Conservation (phyloP, 148 eudicot genomes). For the Salicornia ramosissima region DNA sequence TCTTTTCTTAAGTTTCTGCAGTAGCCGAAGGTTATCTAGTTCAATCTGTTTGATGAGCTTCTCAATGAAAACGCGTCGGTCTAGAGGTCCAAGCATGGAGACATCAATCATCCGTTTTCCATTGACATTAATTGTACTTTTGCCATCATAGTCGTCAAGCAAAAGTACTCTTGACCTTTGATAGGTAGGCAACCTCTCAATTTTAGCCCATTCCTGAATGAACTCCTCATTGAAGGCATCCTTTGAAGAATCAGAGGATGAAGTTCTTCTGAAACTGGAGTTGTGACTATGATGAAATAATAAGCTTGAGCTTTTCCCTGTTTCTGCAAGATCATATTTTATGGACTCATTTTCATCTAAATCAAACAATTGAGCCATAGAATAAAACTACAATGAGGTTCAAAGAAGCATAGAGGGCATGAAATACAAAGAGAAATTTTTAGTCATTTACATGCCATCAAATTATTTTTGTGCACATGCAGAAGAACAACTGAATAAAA, state of each 20-base stretch:
- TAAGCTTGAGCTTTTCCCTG: slow-evolving; percentile 43
- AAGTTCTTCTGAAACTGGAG: slow-evolving; percentile 39
- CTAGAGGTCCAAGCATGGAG: slow-evolving; percentile 58
- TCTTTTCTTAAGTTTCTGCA: slow-evolving; percentile 67
- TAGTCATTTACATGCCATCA: neutral
- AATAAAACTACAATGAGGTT: slow-evolving; percentile 6
- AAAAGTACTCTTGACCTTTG: slow-evolving; percentile 59
- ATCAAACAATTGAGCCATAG: slow-evolving; percentile 40
- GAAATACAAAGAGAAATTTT: neutral
- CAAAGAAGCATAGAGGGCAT: slow-evolving; percentile 10
- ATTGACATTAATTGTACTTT: slow-evolving; percentile 26
- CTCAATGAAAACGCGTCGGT: slow-evolving; percentile 64
- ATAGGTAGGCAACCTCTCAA: slow-evolving; percentile 70
- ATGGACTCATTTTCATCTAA: slow-evolving; percentile 38
- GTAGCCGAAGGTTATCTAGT: slow-evolving; percentile 68
- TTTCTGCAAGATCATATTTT: slow-evolving; percentile 38
- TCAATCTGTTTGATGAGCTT: slow-evolving; percentile 76
- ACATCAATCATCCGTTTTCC: slow-evolving; percentile 58
- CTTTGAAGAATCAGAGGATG: slow-evolving; percentile 27
- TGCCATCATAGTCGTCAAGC: slow-evolving; percentile 40
- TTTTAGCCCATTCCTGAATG: slow-evolving; percentile 47
- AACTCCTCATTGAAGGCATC: slow-evolving; percentile 42
- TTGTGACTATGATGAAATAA: slow-evolving; percentile 30
- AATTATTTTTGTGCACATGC: neutral
- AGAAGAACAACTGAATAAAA: neutral